phyloP scores from a whole-genome alignment of 805 yeast genomes.

The Ogataea nakhonphanomensis region DNA sequence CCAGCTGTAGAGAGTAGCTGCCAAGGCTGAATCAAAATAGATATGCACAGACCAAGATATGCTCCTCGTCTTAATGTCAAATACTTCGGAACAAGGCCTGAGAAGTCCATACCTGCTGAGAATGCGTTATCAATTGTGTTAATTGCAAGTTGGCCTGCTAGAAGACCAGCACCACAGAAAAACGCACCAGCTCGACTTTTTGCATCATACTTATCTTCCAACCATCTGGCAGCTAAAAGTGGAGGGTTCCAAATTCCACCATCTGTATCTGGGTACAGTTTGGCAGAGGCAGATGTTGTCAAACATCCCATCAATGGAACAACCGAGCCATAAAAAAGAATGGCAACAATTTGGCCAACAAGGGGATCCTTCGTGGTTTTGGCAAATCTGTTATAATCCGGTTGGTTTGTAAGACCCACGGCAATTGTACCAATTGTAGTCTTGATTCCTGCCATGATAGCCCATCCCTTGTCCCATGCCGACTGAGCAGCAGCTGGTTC shows the following conservation, averaged over 20 bases:
- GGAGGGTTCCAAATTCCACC: conserved; percentile 48
- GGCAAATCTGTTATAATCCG: conserved; percentile 40
- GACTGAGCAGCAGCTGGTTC: conserved; percentile 18
- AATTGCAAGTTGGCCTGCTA: conserved; percentile 36
- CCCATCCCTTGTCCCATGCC: conserved; percentile 37
- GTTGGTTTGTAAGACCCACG: conserved; percentile 39
- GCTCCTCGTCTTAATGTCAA: conserved; percentile 46
- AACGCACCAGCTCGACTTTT: conserved; percentile 46
- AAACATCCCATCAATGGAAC: conserved; percentile 40
- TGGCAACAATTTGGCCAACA: conserved; percentile 12
- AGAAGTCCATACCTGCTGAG: conserved; percentile 49
- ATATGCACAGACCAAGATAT: conserved; percentile 33
- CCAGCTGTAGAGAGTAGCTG: conserved; percentile 34
- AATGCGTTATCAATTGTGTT: conserved; percentile 39
- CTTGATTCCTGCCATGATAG: conserved; percentile 38
- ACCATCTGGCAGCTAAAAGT: conserved; percentile 32
- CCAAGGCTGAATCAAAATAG: conserved; percentile 42
- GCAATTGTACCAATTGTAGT: conserved; percentile 39
- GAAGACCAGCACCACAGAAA: conserved; percentile 39
- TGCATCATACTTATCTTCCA: conserved; percentile 34
- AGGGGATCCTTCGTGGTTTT: conserved; percentile 19
- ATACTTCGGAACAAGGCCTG: conserved; percentile 44
- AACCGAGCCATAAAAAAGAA: conserved; percentile 11
- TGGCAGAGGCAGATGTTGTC: conserved; percentile 51
- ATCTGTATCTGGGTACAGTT: conserved; percentile 32